Evolutionary conservation across 108 stramenopile genomes (phyloP), one percentile per base, ranked within the genome.

Genomic region (Epipyxis sp.): DNA sequence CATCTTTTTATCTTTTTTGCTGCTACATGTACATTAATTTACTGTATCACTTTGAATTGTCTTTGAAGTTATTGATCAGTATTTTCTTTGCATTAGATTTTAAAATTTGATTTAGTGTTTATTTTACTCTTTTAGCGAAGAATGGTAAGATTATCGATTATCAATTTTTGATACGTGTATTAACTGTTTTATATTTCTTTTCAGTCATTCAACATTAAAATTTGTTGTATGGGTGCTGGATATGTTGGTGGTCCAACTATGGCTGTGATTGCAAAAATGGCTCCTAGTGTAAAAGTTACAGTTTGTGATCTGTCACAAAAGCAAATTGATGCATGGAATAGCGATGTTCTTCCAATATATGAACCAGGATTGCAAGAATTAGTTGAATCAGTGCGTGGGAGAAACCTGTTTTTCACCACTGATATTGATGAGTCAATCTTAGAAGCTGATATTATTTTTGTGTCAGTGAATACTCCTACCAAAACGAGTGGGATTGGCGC

Each of bases 391-490:
- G 83, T 86, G 76, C 85, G 91, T 37, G 90, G 45, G 29, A 78
- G 82, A 62, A 99, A 99, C 84, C 92, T 99, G 69, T 97, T 99
- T 86, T 99, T 99, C 88, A 92, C 93, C 59, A 96, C 94, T n/a
- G 94, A 96, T 81, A 93, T 99, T 69, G 95, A 96, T 67, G 83
- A 59, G 1, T 93, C 93, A 79, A 94, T 99, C 59, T 83, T 88
- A 59, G 82, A 86, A 39, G 96, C 95, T 65, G 92, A n/a, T n/a
- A n/a, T n/a, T n/a, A n/a, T n/a, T n/a, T n/a, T n/a, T n/a, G n/a
- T n/a, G n/a, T n/a, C n/a, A 99, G 98, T 99, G 76, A 99, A 99
- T 88, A 99, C 98, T 39, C 98, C 98, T 42, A 99, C 98, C 61
- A 99, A 99, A 86, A 94, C 94, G 29, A 81, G 89, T 79, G 95